Base-by-base conservation (phyloP, 2,329 filamentous ascomycete genomes). In the Colletotrichum horii region DNA sequence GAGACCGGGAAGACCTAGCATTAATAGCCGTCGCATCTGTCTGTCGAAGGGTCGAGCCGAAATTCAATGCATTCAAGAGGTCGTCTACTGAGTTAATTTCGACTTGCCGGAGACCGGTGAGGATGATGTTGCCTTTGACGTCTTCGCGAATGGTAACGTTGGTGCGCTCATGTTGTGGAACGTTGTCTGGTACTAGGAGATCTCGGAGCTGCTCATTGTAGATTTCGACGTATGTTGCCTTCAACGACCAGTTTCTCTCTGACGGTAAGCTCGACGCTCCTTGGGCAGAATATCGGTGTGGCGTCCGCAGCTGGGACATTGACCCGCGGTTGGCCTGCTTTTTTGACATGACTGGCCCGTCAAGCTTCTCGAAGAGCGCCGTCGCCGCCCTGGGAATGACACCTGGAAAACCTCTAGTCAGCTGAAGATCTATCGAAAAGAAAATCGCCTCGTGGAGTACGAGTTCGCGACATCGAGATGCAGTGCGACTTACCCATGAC, bases 21-120 rank as follows among this genome's bases (percentile, higher is more conserved):
- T 99, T 99, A 82, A 98, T 97, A 4, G 96, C 97, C 3, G 97
- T 99, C 28, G 97, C 94, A 85, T 99, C 97, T 1, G 97, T 99
- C 83, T 99, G 97, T 76, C 97, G 94, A 82, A 99, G 98, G 28
- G 94, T 92, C 1, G 97, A 99, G 24, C 97, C 97, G 81, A 97
- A 96, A 83, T 96, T 97, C 71, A 99, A 89, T 8, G 96, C 96
- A 76, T 93, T 93, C 84, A 98, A 91, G 65, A 99, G 87, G 83
- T 99, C 97, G 7, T 98, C 96, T 11, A 96, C 94, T 1, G 95
- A 98, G 81, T 96, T 96, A 81, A 99, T 95, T 16, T 95, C 92
- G 48, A 98, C 91, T 82, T 98, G 95, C 30, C 93, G 95, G 26
- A 99, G 89, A 9, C 97, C 97, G 9, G 96, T 98, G 26, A 98